Base-by-base conservation (phyloP, 345 rosid genomes). In the Gossypium rotundifolium region DNA sequence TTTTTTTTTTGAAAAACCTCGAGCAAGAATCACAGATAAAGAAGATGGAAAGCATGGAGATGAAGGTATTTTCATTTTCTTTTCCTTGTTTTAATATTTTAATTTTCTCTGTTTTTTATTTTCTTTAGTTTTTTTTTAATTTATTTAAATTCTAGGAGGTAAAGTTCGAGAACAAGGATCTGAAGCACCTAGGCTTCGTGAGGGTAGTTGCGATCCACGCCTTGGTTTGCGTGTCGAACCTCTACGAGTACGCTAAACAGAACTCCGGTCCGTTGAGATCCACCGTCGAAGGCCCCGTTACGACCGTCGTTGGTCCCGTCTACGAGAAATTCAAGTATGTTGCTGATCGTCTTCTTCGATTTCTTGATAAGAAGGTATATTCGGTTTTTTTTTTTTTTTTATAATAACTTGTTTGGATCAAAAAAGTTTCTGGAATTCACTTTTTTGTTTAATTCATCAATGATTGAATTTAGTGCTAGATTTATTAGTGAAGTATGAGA, bases 231-330 rank as follows among this genome's bases (percentile, higher is more conserved):
- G 83, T 88, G n/a, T 86, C 88, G 22, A 81, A 46, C 55, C 85
- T 94, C 51, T 92, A 92, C 84, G 84, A 84, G 12, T 86, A 79
- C 83, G 97, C 93, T 2, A 94, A 92, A 78, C 84, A 81, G 69
- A 92, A 85, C 88, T 90, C 93, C 23, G 98, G 97, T 22, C 90
- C 97, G 13, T 78, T 94, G 58, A 85, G 87, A 76, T 81, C 97
- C 33, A 76, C 97, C 1, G 91, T 92, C 0, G 98, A 94, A 77
- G 83, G 85, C 0, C 85, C 91, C n/a, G 94, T 90, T 42, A 80
- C 88, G 46, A 44, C 93, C 75, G 85, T 86, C 60, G 84, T 90
- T 8, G 76, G 84, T 4, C 98, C 98, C 11, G 93, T 92, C 33
- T 90, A 81, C 75, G 74, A 82, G 38, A 92, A 85, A 73, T 66